Evolutionary conservation across 2,329 filamentous ascomycete genomes (phyloP), one percentile per base, ranked within the genome.

Genomic region (Atkinsonella texensis): DNA sequence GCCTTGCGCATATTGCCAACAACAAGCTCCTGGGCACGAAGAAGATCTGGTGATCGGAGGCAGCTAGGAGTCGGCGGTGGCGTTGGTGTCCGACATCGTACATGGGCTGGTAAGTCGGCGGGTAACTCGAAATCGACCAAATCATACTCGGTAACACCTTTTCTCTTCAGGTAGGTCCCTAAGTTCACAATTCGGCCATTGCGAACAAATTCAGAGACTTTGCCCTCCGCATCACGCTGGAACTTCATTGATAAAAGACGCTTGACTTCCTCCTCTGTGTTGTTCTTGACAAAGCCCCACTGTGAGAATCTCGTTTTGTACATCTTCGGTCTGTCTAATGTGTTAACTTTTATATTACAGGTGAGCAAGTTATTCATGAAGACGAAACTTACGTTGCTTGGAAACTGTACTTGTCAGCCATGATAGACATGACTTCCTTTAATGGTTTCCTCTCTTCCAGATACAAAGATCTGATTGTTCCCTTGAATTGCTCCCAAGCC

Each of bases 241-340:
- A 75, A 74, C 54, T 76, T 76, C 62, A 75, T 72, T 40, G 72
- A 74, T 9, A 77, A 62, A 48, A 77, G 63, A 17, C 70, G 66
- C 58, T 75, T 74, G 8, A 76, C 73, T 52, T 76, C 74, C 28
- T 75, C 73, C 53, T 76, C 74, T 42, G 73, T 76, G 54, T 76
- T 76, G 53, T 77, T 76, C 63, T 77, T 77, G 41, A 73, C 74
- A 54, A 77, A 77, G 0, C 74, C 74, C 74, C 74, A 77, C 54
- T 76, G 73, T 13, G 74, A 74, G 57, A 76, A 76, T 23, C 74
- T 66, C n/a, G 74, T 75, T 58, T 77, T 77, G 61, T 77, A 77
- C 74, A 77, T 77, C 56, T 76, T 75, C 17, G 74, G 72, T 17
- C 74, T 76, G 47, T 4, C 20, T 32, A 18, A 13, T 10, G 32